Base-by-base conservation (phyloP, 1,284 basidiomycete genomes). In the Trichosporon asahii region DNA sequence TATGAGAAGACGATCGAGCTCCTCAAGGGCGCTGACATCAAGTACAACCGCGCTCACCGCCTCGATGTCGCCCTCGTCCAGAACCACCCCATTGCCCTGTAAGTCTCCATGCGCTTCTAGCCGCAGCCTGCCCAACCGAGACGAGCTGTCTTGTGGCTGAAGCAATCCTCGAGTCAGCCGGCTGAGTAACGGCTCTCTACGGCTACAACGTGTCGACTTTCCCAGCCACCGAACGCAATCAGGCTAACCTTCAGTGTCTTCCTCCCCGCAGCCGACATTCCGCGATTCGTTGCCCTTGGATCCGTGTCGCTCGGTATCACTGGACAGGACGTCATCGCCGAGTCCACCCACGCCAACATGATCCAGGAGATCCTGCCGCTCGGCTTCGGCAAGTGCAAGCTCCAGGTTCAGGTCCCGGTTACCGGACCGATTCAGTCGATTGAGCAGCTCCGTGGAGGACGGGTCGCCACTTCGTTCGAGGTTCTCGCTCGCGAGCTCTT, bases 271-370 rank as follows among this genome's bases (percentile, higher is more conserved):
- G 88, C 93, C 8, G 97, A 99, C 80, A 99, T 99, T 74, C 96
- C 96, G 12, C 96, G 95, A 40, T 99, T 98, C 84, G 97, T 99
- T 44, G 97, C 94, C 33, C 94, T 98, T 82, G 96, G 96, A 68
- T 94, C 97, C 79, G 92, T 99, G 77, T 83, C 83, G 0, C 77
- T 85, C 63, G 84, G 84, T 65, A 84, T 85, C 73, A 85, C 84
- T n/a, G 96, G 96, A 1, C 95, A 98, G 84, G 96, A 99, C 84
- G 94, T 98, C 78, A 94, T 99, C 74, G 89, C 95, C 69, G 96
- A 99, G 84, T 88, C 94, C 29, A 86, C 89, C 71, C 93, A 93
- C 89, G 86, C 91, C 73, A 81, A 87, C 18, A 87, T 89, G 68
- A 90, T 98, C 71, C 89, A 89, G 1, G 93, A 98, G 80, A 87